These are phyloP conservation scores for Yarrowia porcina DNA, from an alignment of 805 yeast species.

Conservation along the genomic window DNA sequence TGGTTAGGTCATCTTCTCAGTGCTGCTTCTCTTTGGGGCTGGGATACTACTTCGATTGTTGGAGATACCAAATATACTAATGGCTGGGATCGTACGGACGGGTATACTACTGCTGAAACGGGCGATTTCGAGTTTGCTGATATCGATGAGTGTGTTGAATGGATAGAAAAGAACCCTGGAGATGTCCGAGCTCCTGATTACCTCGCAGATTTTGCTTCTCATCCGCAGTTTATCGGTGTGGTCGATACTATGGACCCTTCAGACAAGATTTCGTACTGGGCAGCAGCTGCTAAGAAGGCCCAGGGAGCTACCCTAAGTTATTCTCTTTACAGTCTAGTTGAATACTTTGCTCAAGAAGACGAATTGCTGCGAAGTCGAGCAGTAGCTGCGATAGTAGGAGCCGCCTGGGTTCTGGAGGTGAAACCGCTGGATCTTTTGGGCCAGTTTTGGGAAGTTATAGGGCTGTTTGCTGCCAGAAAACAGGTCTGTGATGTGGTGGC, in stretches of 20 bases:
- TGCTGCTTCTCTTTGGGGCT: conserved; percentile 20
- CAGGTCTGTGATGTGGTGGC: not conserved
- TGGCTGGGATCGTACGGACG: not conserved
- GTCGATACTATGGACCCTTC: not conserved
- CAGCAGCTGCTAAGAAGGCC: conserved; percentile 2
- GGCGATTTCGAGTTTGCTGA: not conserved
- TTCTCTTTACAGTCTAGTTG: not conserved
- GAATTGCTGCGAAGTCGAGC: conserved; percentile 15
- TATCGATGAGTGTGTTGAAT: not conserved
- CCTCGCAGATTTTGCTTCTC: not conserved
- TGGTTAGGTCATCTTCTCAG: not conserved
- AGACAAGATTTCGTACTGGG: conserved; percentile 2
- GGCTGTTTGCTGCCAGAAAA: conserved; percentile 6
- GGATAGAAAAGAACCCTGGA: conserved; percentile 7
- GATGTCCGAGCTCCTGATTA: not conserved
- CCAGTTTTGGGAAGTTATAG: conserved; percentile 18
- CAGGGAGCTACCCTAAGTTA: not conserved
- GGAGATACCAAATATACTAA: conserved; percentile 11
- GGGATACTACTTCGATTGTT: conserved; percentile 8
- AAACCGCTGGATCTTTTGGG: not conserved
- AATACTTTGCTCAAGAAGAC: not conserved
- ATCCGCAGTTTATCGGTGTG: not conserved
- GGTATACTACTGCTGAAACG: not conserved
- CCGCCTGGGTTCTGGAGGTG: conserved; percentile 5
- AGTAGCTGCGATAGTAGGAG: conserved; percentile 2